Percentiles rank a stretch among this genome's conserved stretches.
Conservation (phyloP, 2,329 filamentous ascomycete species). For the Scytalidium lignicola region DNA sequence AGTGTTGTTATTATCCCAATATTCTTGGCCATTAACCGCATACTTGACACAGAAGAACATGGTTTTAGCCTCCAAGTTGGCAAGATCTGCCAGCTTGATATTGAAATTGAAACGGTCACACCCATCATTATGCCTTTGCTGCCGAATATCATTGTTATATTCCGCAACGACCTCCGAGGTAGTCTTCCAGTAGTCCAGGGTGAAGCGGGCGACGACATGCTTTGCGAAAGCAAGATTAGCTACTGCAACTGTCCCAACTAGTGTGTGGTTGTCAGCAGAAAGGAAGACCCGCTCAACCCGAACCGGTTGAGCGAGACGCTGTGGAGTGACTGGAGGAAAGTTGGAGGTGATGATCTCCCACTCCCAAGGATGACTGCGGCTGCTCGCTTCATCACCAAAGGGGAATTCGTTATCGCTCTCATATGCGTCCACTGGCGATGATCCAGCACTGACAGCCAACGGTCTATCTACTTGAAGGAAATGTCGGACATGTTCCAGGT, state of each 20-base stretch:
- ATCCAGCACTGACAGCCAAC: constrained; percentile 90
- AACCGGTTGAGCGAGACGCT: constrained; percentile 62
- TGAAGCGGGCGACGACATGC: constrained; percentile 85
- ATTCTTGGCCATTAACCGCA: constrained; percentile 74
- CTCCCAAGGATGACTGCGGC: constrained; percentile 55
- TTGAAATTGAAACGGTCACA: constrained; percentile 90
- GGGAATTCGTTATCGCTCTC: constrained; percentile 88
- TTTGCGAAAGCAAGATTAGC: constrained; percentile 90
- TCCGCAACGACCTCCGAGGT: constrained; percentile 92
- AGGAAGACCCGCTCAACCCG: constrained; percentile 82
- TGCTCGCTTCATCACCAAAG: constrained; percentile 50
- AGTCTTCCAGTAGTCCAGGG: constrained; percentile 97
- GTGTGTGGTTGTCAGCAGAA: constrained; percentile 78
- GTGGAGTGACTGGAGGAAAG: constrained; percentile 65
- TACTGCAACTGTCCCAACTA: constrained; percentile 79
- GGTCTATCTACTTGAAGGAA: constrained; percentile 92
- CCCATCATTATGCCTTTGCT: constrained; percentile 58
- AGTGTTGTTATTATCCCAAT: constrained; percentile 88
- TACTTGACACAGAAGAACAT: constrained; percentile 91
- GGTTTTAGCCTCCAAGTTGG: constrained; percentile 88
- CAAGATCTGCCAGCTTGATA: constrained; percentile 86
- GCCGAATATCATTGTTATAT: constrained; percentile 72
- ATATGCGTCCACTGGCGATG: constrained; percentile 84
- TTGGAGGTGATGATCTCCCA: constrained; percentile 86
- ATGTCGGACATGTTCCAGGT: constrained; percentile 92